These are phyloP conservation scores for Ogataea pilisensis DNA, from an alignment of 805 yeast genomes.

Conservation along the genomic window DNA sequence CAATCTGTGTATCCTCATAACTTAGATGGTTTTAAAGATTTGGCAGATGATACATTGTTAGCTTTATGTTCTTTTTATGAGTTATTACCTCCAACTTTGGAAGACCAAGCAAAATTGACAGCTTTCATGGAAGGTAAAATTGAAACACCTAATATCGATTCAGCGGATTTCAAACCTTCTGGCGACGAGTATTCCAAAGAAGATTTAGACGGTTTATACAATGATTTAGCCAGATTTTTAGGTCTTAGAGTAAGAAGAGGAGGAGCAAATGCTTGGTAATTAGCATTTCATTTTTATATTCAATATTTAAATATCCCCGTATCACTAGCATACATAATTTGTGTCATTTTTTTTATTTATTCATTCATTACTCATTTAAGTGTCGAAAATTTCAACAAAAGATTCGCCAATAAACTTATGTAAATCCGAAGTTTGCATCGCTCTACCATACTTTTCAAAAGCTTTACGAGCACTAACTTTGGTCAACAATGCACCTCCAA, in stretches of 20 bases:
- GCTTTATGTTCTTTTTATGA: conserved; percentile 71
- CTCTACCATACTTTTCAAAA: conserved; percentile 58
- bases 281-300: background rate
- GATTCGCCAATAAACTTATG: conserved; percentile 65
- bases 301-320: too few relatives aligned
- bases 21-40: conserved; percentile 44
- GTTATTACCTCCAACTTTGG: conserved; percentile 58
- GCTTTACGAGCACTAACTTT: conserved; percentile 65
- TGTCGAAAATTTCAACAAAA: conserved; percentile 33
- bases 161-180: conserved; percentile 23
- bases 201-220: conserved; percentile 51
- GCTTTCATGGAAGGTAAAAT: conserved; percentile 50
- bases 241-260: conserved; percentile 56
- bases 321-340: too few relatives aligned
- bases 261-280: conserved; percentile 44
- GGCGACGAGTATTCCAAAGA: conserved; percentile 39
- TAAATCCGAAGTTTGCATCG: conserved; percentile 83
- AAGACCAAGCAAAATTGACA: conserved; percentile 48
- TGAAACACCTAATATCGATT: conserved; percentile 34
- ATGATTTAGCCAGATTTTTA: conserved; percentile 62
- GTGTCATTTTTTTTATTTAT: too few relatives aligned
- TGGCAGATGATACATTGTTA: conserved; percentile 44
- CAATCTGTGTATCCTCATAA: conserved; percentile 54
- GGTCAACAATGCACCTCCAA: conserved; percentile 67
- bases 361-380: conserved; percentile 1